Evolutionary conservation across 352 stramenopile genomes (phyloP), one percentile per base, ranked within the genome.

Genomic region (Phytophthora cryptogea): DNA sequence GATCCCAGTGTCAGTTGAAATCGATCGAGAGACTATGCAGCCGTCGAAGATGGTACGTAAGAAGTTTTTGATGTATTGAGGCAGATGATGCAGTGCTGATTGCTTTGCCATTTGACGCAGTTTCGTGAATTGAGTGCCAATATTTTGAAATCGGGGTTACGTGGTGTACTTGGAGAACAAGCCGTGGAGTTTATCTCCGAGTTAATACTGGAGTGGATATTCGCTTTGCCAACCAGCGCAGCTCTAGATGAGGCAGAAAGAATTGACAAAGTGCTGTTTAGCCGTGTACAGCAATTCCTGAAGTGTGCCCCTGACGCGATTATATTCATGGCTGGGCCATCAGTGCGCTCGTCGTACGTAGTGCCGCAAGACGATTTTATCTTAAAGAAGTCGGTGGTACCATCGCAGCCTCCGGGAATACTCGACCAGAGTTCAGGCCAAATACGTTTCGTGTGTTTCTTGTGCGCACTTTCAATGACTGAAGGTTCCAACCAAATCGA

Each of bases 151-250:
- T 86, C 82, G 6, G 58, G 68, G 0, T 36, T 92, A 0, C 43
- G 50, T 10, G 80, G 82, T 0, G 31, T 71, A 3, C 57, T 92
- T n/a, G 54, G 65, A 13, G 51, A 67, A 1, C 59, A 55, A 30
- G 48, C 52, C 1, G 48, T 78, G 3, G 26, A 66, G 0, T 74
- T 75, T 41, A n/a, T 90, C 2, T 40, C 61, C 0, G 20, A 67
- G 0, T 56, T 92, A 17, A 66, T 89, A 0, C 40, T 88, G 14
- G 44, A 80, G 17, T 92, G 83, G 80, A 23, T 89, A 5, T 89
- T 88, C 44, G 48, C 53, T 17, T 14, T 39, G 2, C 17, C 46
- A 13, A 16, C 45, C 37, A 26, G 23, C 3, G 16, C 9, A 23
- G 1, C 23, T 42, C 37, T 23, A 5, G 20, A 35, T 35, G 16